These are phyloP conservation scores for Colletotrichum euphorbiae DNA, from an alignment of 2,329 filamentous ascomycete genomes.

Conservation along the genomic window DNA sequence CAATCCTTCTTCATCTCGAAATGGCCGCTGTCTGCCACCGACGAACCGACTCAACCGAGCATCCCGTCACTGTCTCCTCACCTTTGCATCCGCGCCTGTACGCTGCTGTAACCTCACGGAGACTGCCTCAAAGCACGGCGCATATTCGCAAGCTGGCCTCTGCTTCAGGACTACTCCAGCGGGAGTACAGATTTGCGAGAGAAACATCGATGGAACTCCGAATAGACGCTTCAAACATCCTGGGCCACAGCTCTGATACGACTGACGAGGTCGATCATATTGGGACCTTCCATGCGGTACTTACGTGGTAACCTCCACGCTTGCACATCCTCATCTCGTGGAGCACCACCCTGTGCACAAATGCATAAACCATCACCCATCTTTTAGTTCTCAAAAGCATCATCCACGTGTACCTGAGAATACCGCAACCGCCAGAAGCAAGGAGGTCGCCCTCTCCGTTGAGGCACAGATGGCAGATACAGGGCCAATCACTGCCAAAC, in stretches of 20 bases:
- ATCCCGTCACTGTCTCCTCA: conserved; percentile 21
- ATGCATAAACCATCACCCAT: not conserved
- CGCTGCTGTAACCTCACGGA: not conserved
- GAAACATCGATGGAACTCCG: conserved; percentile 5
- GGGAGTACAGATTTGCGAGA: not conserved
- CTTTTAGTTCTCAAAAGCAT: not conserved
- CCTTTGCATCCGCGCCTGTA: conserved; percentile 1
- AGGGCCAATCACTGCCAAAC: conserved; percentile 12
- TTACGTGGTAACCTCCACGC: conserved; percentile 27
- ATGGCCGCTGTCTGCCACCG: conserved; percentile 14
- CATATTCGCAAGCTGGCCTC: not conserved
- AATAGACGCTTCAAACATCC: conserved; percentile 15
- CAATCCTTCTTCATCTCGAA: conserved; percentile 17
- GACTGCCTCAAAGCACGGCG: not conserved
- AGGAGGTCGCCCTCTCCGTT: conserved; percentile 10
- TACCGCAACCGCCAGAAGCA: conserved; percentile 4
- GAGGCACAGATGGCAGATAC: conserved; percentile 17
- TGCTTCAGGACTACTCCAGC: not conserved
- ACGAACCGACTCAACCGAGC: conserved; percentile 26
- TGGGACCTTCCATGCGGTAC: conserved; percentile 22
- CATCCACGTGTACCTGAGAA: not conserved
- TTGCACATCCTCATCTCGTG: conserved; percentile 27
- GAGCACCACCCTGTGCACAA: conserved; percentile 16
- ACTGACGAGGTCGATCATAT: conserved; percentile 26
- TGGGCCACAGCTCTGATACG: conserved; percentile 22